These are phyloP conservation scores for Ogataea hybrid DNA, from an alignment of 1,139 yeast species.

Conservation along the genomic window DNA sequence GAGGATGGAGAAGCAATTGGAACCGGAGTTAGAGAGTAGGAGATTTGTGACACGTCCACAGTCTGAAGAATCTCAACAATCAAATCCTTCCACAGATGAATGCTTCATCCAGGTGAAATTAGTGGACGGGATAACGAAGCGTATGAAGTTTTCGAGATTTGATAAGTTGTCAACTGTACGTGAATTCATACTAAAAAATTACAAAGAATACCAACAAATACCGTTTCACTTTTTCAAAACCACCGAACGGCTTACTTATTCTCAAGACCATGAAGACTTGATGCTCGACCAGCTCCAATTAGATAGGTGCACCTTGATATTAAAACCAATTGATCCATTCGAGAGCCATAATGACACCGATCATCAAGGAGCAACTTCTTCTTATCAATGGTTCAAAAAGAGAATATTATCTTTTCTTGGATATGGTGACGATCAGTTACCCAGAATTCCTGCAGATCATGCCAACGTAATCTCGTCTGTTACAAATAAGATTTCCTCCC, in stretches of 20 bases:
- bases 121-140: conserved; percentile 30
- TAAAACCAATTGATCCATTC: conserved; percentile 32
- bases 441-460: background rate
- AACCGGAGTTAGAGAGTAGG: no score
- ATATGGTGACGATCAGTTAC: no score
- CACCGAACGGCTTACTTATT: conserved; percentile 32
- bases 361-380: conserved; percentile 4
- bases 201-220: conserved; percentile 31
- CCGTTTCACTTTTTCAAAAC: conserved; percentile 33
- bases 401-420: conserved; percentile 2
- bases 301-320: conserved; percentile 32
- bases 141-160: conserved; percentile 21
- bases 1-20: no score
- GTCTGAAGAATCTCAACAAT: background rate
- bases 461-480: background rate
- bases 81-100: conserved; percentile 4
- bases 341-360: conserved; percentile 17
- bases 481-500: background rate
- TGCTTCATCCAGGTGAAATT: conserved; percentile 30
- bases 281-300: conserved; percentile 27
- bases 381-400: conserved; percentile 7
- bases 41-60: background rate
- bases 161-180: conserved; percentile 28
- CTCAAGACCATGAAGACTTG: conserved; percentile 30
- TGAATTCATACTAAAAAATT: conserved; percentile 22